These are phyloP conservation scores for Candida pseudoglaebosa DNA, from an alignment of 805 yeast genomes.

Conservation along the genomic window DNA sequence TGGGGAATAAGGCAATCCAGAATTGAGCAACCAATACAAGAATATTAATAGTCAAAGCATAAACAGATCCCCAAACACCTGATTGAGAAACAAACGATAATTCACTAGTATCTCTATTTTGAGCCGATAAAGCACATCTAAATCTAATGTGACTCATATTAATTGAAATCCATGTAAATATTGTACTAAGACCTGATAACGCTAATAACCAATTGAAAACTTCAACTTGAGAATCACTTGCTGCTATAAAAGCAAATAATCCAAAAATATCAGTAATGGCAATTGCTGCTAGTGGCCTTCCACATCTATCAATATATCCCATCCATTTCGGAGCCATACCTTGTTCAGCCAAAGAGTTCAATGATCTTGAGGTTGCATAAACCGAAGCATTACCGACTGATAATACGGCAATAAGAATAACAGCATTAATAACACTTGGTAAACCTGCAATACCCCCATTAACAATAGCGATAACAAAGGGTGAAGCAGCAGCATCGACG, in stretches of 20 bases:
- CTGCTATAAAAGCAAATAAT: conserved; percentile 24
- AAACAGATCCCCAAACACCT: conserved; percentile 28
- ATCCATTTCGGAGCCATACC: conserved; percentile 26
- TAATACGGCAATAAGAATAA: conserved; percentile 28
- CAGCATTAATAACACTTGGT: conserved; percentile 31
- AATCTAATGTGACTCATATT: conserved; percentile 29
- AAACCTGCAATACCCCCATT: conserved; percentile 26
- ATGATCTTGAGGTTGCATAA: conserved; percentile 30
- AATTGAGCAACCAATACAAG: conserved; percentile 31
- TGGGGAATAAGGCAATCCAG: conserved; percentile 38
- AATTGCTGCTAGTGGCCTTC: conserved; percentile 28
- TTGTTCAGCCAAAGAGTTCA: conserved; percentile 30
- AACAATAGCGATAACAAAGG: conserved; percentile 36
- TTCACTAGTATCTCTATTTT: conserved; percentile 26
- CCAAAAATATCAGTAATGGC: conserved; percentile 23
- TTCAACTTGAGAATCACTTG: conserved; percentile 16
- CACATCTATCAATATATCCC: conserved; percentile 26
- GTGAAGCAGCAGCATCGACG: conserved; percentile 46
- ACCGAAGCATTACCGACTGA: conserved; percentile 36
- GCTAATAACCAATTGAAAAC: conserved; percentile 32
- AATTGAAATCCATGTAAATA: conserved; percentile 28
- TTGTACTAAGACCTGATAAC: conserved; percentile 25
- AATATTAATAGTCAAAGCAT: conserved; percentile 23
- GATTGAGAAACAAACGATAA: conserved; percentile 27
- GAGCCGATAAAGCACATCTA: conserved; percentile 19